Conservation (phyloP, 1,284 basidiomycete species). For the Heliocybe sulcata region DNA sequence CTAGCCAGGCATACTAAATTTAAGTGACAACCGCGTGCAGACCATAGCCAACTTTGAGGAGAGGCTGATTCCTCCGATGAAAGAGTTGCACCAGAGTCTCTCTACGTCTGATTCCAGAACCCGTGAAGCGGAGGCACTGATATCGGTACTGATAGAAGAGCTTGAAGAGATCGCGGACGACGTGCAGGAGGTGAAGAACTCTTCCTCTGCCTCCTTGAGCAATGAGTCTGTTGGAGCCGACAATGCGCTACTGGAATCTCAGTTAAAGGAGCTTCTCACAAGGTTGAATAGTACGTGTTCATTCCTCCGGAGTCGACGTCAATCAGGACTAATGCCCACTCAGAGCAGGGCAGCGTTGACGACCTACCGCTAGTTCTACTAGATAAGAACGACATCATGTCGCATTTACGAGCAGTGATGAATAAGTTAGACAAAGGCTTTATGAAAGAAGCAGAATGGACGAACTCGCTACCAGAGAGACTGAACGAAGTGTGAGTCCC, state of each 20-base stretch:
- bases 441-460: slow-evolving; percentile 10
- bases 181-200: slow-evolving; percentile 5
- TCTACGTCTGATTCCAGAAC: not conserved
- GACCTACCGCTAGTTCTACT: slow-evolving; percentile 15
- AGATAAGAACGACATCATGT: slow-evolving; percentile 11
- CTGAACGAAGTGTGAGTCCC: slow-evolving; percentile 13
- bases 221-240: not conserved
- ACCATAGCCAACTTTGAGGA: slow-evolving; percentile 8
- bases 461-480: not conserved
- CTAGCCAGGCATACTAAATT: not conserved
- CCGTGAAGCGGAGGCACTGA: slow-evolving; percentile 15
- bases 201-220: not conserved
- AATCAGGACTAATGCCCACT: not conserved
- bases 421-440: slow-evolving; percentile 3
- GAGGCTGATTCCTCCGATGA: slow-evolving; percentile 10
- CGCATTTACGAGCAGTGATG: slow-evolving; percentile 10
- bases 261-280: not conserved
- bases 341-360: not conserved
- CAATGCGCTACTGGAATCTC: not conserved
- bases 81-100: slow-evolving; percentile 7
- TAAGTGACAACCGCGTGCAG: slow-evolving; percentile 6
- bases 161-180: slow-evolving; percentile 20
- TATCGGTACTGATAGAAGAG: slow-evolving; percentile 20
- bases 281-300: not conserved
- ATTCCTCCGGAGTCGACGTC: not conserved